phyloP scores from a whole-genome alignment of 2,329 filamentous ascomycete species.

The Pseudogymnoascus sp. region DNA sequence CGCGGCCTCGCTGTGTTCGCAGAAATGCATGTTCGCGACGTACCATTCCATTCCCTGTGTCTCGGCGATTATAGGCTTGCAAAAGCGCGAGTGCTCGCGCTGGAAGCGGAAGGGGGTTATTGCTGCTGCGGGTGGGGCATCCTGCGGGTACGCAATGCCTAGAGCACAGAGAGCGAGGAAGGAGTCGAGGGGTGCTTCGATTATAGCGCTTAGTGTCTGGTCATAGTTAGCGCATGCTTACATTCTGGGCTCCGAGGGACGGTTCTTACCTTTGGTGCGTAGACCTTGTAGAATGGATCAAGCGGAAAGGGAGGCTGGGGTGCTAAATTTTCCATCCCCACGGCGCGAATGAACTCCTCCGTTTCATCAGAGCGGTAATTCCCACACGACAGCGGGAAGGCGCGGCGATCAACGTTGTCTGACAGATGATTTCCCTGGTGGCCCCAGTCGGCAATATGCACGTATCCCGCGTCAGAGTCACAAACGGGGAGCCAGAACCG shows the following conservation, averaged over 20 bases:
- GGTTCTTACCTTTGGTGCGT: not conserved
- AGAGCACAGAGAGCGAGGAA: conserved; percentile 7
- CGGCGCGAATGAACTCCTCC: not conserved
- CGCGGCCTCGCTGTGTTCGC: not conserved
- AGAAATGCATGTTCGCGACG: conserved; percentile 1
- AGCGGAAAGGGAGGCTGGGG: not conserved
- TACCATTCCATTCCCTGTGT: conserved; percentile 3
- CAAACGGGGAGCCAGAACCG: conserved; percentile 7
- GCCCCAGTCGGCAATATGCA: conserved; percentile 3
- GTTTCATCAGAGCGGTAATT: conserved; percentile 2
- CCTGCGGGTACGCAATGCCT: not conserved
- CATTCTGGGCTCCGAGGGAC: not conserved
- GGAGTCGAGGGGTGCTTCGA: not conserved
- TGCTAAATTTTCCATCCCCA: not conserved
- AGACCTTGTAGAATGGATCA: not conserved
- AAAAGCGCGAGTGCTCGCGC: not conserved
- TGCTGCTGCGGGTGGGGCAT: not conserved
- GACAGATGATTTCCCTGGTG: not conserved
- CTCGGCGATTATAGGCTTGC: not conserved
- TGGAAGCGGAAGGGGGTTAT: conserved; percentile 5
- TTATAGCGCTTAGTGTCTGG: not conserved
- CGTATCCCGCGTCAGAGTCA: not conserved
- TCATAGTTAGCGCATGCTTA: not conserved
- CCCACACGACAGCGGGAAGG: conserved; percentile 1
- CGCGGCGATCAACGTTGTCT: not conserved